Percentiles rank a stretch among this genome's conserved stretches.
These are phyloP conservation scores for Leccinum boreale DNA, from an alignment of 768 basidiomycete genomes.

Conservation along the genomic window DNA sequence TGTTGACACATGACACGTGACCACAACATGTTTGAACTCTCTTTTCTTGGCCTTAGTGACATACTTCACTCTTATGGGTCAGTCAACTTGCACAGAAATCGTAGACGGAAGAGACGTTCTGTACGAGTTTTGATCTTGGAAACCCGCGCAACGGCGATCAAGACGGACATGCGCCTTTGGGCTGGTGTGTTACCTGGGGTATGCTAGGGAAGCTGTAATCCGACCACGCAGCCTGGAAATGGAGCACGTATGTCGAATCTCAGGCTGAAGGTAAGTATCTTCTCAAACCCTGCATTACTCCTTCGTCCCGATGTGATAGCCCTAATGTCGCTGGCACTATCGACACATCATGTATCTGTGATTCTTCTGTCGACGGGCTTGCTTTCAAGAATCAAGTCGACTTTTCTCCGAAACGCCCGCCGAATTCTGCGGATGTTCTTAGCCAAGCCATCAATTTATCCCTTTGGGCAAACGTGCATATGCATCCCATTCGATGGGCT, in stretches of 20 bases:
- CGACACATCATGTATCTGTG: neutral
- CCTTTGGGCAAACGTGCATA: constrained; percentile 1
- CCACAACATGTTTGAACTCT: neutral
- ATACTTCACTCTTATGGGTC: neutral
- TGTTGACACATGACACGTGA: constrained; percentile 25
- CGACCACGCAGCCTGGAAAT: constrained; percentile 4
- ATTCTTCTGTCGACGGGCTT: neutral
- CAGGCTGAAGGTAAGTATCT: constrained; percentile 8
- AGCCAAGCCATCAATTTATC: neutral
- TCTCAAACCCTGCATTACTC: constrained; percentile 4
- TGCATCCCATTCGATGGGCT: neutral
- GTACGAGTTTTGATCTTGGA: neutral
- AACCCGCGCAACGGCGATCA: constrained; percentile 23
- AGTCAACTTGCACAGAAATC: neutral
- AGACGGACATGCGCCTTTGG: constrained; percentile 20
- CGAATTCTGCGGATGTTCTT: constrained; percentile 7
- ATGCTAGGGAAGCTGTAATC: neutral
- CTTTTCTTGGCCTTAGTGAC: neutral
- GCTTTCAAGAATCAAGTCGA: constrained; percentile 1
- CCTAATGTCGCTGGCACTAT: neutral
- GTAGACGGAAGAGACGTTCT: neutral
- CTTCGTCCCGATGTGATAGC: constrained; percentile 22
- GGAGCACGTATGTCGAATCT: constrained; percentile 6
- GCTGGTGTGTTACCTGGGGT: constrained; percentile 9
- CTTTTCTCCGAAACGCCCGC: constrained; percentile 3